phyloP scores from a whole-genome alignment of 306 rosid species.

The Sechiopsis laciniata region DNA sequence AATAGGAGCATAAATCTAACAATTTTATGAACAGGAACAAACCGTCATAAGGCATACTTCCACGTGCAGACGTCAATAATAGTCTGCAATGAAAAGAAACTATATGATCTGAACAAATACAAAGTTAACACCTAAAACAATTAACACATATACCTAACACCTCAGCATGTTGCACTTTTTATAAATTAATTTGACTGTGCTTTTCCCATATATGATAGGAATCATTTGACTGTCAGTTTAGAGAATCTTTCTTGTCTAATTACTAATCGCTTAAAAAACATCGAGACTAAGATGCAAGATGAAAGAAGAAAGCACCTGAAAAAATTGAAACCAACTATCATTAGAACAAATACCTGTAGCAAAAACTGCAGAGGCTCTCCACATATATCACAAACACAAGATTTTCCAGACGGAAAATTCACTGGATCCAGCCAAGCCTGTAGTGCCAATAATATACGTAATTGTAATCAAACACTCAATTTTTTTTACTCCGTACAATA shows the following conservation, averaged over 20 bases:
- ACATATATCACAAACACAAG: constrained; percentile 62
- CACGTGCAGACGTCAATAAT: neutral
- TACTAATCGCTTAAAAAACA: neutral
- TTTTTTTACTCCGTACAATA: neutral
- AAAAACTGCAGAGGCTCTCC: constrained; percentile 61
- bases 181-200: neutral
- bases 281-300: neutral
- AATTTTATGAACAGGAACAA: constrained; percentile 14
- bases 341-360: constrained; percentile 57
- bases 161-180: neutral
- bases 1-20: constrained; percentile 66
- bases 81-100: neutral
- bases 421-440: constrained; percentile 94
- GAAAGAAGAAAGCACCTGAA: neutral
- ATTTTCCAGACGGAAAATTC: constrained; percentile 57
- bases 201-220: neutral
- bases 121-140: neutral
- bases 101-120: neutral
- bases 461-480: constrained; percentile 14
- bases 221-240: neutral
- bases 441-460: neutral
- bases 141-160: neutral
- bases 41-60: neutral
- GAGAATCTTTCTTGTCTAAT: neutral
- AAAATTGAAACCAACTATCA: neutral